Evolutionary conservation across 495 filamentous ascomycete genomes (phyloP).

Genomic region (Jackrogersella multiformis): DNA sequence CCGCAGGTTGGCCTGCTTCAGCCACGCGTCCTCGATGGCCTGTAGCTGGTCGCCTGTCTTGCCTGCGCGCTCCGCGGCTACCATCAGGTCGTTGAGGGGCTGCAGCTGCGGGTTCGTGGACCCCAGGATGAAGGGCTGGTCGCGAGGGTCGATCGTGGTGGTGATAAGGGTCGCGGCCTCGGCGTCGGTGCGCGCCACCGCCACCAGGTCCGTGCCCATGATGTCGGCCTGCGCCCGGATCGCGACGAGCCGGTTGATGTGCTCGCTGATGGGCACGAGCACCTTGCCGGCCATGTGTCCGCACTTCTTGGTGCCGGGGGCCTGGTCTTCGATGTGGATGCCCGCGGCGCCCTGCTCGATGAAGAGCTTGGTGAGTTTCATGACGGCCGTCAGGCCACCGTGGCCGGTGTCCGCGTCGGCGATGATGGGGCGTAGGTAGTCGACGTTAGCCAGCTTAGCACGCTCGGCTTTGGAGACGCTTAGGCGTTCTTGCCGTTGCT

Average conservation of each 20-base stretch:
- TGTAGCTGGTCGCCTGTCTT: slow-evolving; percentile 85
- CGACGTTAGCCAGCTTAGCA: slow-evolving; percentile 77
- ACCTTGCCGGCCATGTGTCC: slow-evolving; percentile 99
- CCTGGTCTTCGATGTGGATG: slow-evolving; percentile 99
- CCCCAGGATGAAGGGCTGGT: slow-evolving; percentile 93
- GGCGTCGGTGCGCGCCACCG: slow-evolving; percentile 93
- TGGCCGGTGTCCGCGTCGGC: slow-evolving; percentile 98
- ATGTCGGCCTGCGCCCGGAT: slow-evolving; percentile 98
- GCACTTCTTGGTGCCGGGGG: slow-evolving; percentile 98
- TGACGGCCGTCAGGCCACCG: slow-evolving; percentile 94
- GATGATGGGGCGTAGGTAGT: slow-evolving; percentile 95
- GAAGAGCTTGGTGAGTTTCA: slow-evolving; percentile 99
- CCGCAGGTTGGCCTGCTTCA: slow-evolving; percentile 82
- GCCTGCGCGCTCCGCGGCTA: slow-evolving; percentile 81
- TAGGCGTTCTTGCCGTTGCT: slow-evolving; percentile 94
- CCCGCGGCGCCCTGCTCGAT: slow-evolving; percentile 96
- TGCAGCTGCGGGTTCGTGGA: slow-evolving; percentile 84
- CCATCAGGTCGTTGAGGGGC: slow-evolving; percentile 90
- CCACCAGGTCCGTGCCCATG: slow-evolving; percentile 91
- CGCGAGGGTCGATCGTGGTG: slow-evolving; percentile 91
- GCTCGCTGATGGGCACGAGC: slow-evolving; percentile 94
- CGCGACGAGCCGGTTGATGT: slow-evolving; percentile 97
- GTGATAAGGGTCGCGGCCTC: slow-evolving; percentile 98
- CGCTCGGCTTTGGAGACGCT: slow-evolving; percentile 79
- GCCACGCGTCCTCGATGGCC: slow-evolving; percentile 92